These are phyloP conservation scores for Cubamyces lactineus DNA, from an alignment of 768 basidiomycete genomes.

Conservation along the genomic window DNA sequence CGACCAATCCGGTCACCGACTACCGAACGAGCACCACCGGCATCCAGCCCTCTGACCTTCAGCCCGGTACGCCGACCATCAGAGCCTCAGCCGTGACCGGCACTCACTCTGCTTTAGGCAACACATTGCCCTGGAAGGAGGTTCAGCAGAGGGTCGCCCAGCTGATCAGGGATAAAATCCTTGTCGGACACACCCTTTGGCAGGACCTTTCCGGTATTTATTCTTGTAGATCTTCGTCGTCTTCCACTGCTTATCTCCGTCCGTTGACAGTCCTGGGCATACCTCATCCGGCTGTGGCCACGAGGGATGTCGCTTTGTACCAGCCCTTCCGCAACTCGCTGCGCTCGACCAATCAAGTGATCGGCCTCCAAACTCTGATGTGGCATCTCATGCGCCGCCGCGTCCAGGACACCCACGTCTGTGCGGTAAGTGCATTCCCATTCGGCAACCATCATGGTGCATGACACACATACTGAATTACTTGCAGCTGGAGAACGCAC, in stretches of 20 bases:
- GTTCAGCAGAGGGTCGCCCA: slow-evolving; percentile 70
- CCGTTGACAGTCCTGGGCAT: slow-evolving; percentile 67
- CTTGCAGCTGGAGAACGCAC: slow-evolving; percentile 74
- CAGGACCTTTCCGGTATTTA: slow-evolving; percentile 74
- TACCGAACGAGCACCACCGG: slow-evolving; percentile 71
- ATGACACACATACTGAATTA: slow-evolving; percentile 6
- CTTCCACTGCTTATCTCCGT: slow-evolving; percentile 22
- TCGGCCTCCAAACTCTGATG: slow-evolving; percentile 78
- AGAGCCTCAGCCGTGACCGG: background rate
- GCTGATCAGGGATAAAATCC: slow-evolving; percentile 67
- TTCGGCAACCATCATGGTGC: background rate
- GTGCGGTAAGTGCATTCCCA: slow-evolving; percentile 58
- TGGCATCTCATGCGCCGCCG: slow-evolving; percentile 84
- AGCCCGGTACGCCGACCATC: slow-evolving; percentile 37
- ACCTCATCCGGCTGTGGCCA: slow-evolving; percentile 75
- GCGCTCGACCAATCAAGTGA: slow-evolving; percentile 62
- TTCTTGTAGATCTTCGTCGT: background rate
- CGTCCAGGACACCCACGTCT: slow-evolving; percentile 70
- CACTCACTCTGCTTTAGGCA: slow-evolving; percentile 38
- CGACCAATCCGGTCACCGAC: slow-evolving; percentile 71
- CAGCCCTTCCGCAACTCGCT: slow-evolving; percentile 79
- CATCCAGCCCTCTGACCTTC: slow-evolving; percentile 47
- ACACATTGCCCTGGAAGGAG: slow-evolving; percentile 57
- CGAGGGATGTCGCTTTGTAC: slow-evolving; percentile 82
- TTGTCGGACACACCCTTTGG: slow-evolving; percentile 82